phyloP scores from a whole-genome alignment of 768 basidiomycete genomes.

The Pholiota molesta region DNA sequence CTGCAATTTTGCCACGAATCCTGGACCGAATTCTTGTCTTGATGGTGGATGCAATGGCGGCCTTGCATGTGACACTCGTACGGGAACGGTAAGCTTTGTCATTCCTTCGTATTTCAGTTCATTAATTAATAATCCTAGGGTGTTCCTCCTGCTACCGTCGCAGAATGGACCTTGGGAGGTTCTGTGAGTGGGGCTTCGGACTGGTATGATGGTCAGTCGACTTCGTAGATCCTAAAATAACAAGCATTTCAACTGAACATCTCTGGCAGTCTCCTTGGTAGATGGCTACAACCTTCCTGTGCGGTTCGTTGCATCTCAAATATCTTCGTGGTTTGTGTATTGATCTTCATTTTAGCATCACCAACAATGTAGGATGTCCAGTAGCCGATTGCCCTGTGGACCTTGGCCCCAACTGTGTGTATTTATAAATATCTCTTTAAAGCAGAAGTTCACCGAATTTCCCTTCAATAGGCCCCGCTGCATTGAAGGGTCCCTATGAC shows the following conservation, averaged over 20 bases:
- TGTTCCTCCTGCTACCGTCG: slow-evolving; percentile 67
- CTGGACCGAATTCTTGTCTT: slow-evolving; percentile 56
- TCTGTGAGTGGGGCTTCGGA: slow-evolving; percentile 38
- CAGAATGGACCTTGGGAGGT: slow-evolving; percentile 61
- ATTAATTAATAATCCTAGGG: slow-evolving; percentile 29
- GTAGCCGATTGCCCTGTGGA: slow-evolving; percentile 63
- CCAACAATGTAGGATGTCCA: slow-evolving; percentile 55
- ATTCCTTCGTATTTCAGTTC: not conserved
- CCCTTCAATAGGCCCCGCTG: slow-evolving; percentile 43
- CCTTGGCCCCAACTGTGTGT: slow-evolving; percentile 57
- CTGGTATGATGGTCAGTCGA: slow-evolving; percentile 57
- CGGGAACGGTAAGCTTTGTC: slow-evolving; percentile 45
- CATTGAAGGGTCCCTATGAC: slow-evolving; percentile 56
- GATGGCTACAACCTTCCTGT: slow-evolving; percentile 69
- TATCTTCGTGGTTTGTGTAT: not conserved
- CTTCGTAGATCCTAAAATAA: not conserved
- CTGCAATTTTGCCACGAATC: slow-evolving; percentile 57
- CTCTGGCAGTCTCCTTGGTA: slow-evolving; percentile 57
- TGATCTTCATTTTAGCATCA: slow-evolving; percentile 35
- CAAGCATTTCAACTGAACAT: not conserved
- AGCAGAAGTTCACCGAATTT: not conserved
- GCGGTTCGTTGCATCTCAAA: slow-evolving; percentile 18
- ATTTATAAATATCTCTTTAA: not conserved
- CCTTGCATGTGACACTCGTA: slow-evolving; percentile 49
- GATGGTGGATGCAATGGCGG: slow-evolving; percentile 71